Base-by-base conservation (phyloP, 2,329 filamentous ascomycete genomes). In the Phialemoniopsis sp. region DNA sequence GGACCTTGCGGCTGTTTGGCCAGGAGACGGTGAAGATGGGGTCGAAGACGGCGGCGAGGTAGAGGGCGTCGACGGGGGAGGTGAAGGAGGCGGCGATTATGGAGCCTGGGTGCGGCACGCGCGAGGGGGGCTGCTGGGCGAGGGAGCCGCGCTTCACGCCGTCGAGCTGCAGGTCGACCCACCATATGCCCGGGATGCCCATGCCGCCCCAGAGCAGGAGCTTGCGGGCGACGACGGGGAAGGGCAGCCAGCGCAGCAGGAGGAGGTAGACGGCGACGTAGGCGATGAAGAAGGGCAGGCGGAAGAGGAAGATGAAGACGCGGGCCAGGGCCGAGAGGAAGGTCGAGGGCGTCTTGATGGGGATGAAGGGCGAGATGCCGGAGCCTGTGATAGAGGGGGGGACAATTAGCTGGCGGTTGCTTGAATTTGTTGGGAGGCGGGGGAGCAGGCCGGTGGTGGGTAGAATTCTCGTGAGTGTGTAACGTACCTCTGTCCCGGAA, bases 91-190 rank as follows among this genome's bases (percentile, higher is more conserved):
- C 85, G 36, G 89, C 90, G 53, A 98, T 93, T 51, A 98, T 73
- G 40, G 84, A 86, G 34, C 86, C 81, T 5, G 84, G 79, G 40
- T 85, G 79, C 2, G 93, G 93, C 14, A 97, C 79, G 31, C 88
- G 80, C 43, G 82, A 72, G 41, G 74, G 68, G 30, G 85, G 82
- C 52, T 89, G 82, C 54, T 85, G 82, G 34, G 85, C 82, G 26
- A 95, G 72, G 18, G 85, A 90, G 67, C 93, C 93, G 66, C 89
- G 87, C 65, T 88, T 90, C 39, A 98, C 93, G 42, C 91, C 91
- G 60, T 98, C 93, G 49, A 98, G 88, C 62, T 96, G 91, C n/a
- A 98, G 71, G 63, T 98, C 93, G 41, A 96, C 84, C 91, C 91
- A 97, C 89, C 90, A 97, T 42, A 98, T 87, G 19, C 93, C 91